Conservation (phyloP, 1,284 basidiomycete genomes). For the Lentinula novae-zelandiae region DNA sequence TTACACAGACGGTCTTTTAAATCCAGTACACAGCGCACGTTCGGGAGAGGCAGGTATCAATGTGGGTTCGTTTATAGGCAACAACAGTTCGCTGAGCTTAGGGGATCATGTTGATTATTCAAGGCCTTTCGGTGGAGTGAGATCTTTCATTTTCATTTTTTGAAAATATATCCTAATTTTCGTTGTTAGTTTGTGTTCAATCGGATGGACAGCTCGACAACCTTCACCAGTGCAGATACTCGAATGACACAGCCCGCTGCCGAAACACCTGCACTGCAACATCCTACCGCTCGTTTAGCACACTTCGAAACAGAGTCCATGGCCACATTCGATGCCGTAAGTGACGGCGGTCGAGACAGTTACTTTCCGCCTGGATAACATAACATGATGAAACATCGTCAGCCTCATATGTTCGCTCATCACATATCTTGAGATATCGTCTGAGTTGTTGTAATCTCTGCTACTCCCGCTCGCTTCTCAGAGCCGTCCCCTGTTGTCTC, state of each 20-base stretch:
- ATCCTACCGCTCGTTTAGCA: background rate
- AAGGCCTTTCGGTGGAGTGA: constrained; percentile 16
- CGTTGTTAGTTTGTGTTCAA: constrained; percentile 5
- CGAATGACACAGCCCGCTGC: background rate
- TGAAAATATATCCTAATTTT: too few species aligned
- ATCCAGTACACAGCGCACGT: background rate
- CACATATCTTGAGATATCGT: background rate
- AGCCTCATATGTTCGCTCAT: background rate
- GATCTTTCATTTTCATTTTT: background rate
- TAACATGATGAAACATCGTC: background rate
- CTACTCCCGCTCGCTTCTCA: background rate
- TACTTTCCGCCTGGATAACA: background rate
- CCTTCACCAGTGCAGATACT: constrained; percentile 1
- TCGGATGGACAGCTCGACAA: constrained; percentile 4
- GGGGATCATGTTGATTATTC: constrained; percentile 18
- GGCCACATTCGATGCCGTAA: background rate
- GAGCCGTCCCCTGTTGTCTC: background rate
- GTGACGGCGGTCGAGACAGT: background rate
- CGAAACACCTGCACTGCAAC: background rate
- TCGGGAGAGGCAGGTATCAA: background rate
- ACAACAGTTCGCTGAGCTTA: constrained; percentile 12
- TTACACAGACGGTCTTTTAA: constrained; percentile 9
- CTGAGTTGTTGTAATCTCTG: background rate
- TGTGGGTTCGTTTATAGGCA: background rate
- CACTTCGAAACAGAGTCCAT: too few species aligned